A percentile compares a stretch with the other conserved stretches of the same genome.
Evolutionary conservation across 192 early-diverging fungal genomes (phyloP).

Genomic region (Coemansia javaensis): DNA sequence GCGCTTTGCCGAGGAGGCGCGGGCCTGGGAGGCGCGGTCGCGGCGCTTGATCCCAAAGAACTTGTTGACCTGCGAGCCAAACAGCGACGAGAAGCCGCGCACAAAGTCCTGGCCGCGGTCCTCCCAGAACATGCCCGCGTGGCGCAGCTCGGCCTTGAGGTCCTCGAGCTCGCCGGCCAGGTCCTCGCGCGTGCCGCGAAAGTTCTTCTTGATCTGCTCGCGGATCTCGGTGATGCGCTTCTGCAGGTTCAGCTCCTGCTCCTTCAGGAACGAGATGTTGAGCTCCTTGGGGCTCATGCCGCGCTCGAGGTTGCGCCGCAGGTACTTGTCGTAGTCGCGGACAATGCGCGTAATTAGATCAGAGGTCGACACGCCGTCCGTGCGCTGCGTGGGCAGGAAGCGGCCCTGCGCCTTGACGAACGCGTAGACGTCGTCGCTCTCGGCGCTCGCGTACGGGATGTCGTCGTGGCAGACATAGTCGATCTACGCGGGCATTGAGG

Average conservation of each 20-base stretch:
- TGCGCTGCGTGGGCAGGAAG: slow-evolving; percentile 61
- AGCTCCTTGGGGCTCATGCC: slow-evolving; percentile 77
- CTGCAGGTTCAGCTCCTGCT: slow-evolving; percentile 70
- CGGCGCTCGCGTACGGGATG: slow-evolving; percentile 67
- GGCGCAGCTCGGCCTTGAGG: slow-evolving; percentile 59
- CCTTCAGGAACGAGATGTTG: slow-evolving; percentile 76
- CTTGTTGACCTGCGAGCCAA: slow-evolving; percentile 54
- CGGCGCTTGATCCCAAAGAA: slow-evolving; percentile 39
- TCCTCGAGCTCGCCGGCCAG: slow-evolving; percentile 60
- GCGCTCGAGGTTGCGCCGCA: slow-evolving; percentile 79
- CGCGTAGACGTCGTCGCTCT: slow-evolving; percentile 69
- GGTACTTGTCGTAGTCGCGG: slow-evolving; percentile 77
- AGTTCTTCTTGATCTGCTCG: slow-evolving; percentile 63
- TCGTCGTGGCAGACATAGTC: slow-evolving; percentile 84
- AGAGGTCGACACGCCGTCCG: slow-evolving; percentile 77
- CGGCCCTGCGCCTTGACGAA: slow-evolving; percentile 74
- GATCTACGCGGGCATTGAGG: slow-evolving; percentile 57
- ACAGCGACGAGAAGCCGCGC: slow-evolving; percentile 62
- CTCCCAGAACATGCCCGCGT: slow-evolving; percentile 65
- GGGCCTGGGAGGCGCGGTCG: neutral
- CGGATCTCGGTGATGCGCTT: slow-evolving; percentile 68
- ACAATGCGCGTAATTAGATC: slow-evolving; percentile 83
- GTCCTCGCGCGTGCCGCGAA: slow-evolving; percentile 61
- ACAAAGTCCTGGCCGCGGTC: slow-evolving; percentile 72
- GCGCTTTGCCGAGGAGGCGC: slow-evolving; percentile 18